Evolutionary conservation across 1,139 yeast species (phyloP).

Genomic region (Protomyces arabidopsidicola): DNA sequence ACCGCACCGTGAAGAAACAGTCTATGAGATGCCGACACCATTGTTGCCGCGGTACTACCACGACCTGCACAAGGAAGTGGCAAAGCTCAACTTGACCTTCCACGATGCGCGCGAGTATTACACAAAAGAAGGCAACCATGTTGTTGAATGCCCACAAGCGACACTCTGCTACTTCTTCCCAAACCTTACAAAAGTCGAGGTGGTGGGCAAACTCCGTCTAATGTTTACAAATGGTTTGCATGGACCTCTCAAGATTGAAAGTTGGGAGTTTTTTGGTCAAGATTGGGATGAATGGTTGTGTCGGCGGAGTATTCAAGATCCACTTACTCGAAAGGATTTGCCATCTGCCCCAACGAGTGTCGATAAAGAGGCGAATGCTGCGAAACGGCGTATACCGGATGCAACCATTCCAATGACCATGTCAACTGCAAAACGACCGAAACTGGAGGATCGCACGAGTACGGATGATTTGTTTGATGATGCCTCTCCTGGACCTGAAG

Average conservation of each 20-base stretch:
- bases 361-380: neutral
- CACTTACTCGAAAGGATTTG: neutral
- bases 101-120: slow-evolving; percentile 25
- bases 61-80: slow-evolving; percentile 7
- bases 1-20: neutral
- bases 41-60: slow-evolving; percentile 11
- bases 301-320: slow-evolving; percentile 7
- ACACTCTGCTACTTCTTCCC: slow-evolving; percentile 19
- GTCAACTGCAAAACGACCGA: neutral
- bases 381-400: neutral
- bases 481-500: neutral
- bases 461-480: neutral
- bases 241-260: slow-evolving; percentile 11
- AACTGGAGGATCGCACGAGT: neutral
- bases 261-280: slow-evolving; percentile 24
- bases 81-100: slow-evolving; percentile 22
- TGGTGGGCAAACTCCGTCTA: slow-evolving; percentile 12
- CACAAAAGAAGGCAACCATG: slow-evolving; percentile 11
- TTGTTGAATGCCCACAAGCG: slow-evolving; percentile 20
- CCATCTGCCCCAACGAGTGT: neutral
- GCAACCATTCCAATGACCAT: neutral
- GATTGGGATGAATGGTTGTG: slow-evolving; percentile 26
- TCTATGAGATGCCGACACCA: slow-evolving; percentile 22
- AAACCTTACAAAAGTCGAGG: slow-evolving; percentile 16
- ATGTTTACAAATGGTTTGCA: slow-evolving; percentile 8